These are phyloP conservation scores for Alternaria sp. DNA, from an alignment of 2,329 filamentous ascomycete genomes.

Conservation along the genomic window DNA sequence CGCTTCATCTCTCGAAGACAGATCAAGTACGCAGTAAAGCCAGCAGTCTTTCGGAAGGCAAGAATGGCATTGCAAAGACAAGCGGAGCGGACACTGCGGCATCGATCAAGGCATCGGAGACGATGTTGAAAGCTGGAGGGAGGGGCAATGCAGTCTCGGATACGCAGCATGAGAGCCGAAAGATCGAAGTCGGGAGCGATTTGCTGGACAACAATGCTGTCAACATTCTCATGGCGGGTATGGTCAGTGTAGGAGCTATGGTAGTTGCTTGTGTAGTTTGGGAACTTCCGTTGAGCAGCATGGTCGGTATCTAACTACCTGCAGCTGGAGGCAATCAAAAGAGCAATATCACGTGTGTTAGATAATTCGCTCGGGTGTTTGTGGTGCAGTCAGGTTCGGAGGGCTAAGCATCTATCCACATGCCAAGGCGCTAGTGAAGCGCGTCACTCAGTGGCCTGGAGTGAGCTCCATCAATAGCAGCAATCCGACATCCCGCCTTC, in stretches of 20 bases:
- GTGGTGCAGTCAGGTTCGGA: background rate
- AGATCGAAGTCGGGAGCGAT: slow-evolving; percentile 71
- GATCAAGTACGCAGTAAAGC: slow-evolving; percentile 51
- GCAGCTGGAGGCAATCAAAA: background rate
- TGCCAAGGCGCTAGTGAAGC: slow-evolving; percentile 46
- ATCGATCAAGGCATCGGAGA: slow-evolving; percentile 40
- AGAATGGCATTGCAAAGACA: slow-evolving; percentile 49
- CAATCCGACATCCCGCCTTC: slow-evolving; percentile 19
- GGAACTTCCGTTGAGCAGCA: slow-evolving; percentile 43
- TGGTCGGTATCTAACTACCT: slow-evolving; percentile 25
- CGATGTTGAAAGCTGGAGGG: slow-evolving; percentile 44
- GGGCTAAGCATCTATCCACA: background rate
- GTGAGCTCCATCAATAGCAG: slow-evolving; percentile 16
- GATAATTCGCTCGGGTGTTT: background rate
- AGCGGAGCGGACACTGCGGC: slow-evolving; percentile 34
- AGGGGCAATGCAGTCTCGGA: slow-evolving; percentile 41
- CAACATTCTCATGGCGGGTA: slow-evolving; percentile 87
- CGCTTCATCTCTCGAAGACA: slow-evolving; percentile 42
- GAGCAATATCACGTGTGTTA: background rate
- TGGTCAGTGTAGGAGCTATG: slow-evolving; percentile 83
- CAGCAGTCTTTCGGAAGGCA: slow-evolving; percentile 53
- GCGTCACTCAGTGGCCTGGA: slow-evolving; percentile 42
- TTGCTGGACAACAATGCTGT: slow-evolving; percentile 94
- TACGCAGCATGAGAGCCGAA: slow-evolving; percentile 56
- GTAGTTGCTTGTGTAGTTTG: slow-evolving; percentile 47